Evolutionary conservation across 805 yeast genomes (phyloP).

Genomic region (Candida suzukii): DNA sequence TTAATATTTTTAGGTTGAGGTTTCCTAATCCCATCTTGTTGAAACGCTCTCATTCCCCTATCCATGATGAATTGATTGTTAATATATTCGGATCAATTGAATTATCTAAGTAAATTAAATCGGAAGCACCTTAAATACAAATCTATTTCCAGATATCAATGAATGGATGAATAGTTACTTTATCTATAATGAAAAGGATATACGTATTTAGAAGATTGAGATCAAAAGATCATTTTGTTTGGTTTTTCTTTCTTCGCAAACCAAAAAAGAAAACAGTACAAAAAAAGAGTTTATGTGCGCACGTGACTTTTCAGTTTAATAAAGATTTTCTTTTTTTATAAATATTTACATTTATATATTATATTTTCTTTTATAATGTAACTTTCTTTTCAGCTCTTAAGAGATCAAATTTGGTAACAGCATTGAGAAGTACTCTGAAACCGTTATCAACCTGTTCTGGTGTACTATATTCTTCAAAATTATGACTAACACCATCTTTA

Average conservation of each 20-base stretch:
- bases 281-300: not conserved
- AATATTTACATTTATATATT: too few species aligned
- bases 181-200: too few species aligned
- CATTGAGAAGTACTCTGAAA: slow-evolving; percentile 45
- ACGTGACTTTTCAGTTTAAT: not conserved
- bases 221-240: not conserved
- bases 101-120: too few species aligned
- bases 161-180: too few species aligned
- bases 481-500: slow-evolving; percentile 59
- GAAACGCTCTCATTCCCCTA: slow-evolving; percentile 1
- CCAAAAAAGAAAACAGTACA: not conserved
- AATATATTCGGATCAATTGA: too few species aligned
- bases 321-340: too few species aligned
- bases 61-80: not conserved
- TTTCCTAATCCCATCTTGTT: not conserved
- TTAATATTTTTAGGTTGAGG: not conserved
- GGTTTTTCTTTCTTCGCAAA: too few species aligned
- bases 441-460: slow-evolving; percentile 63
- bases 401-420: slow-evolving; percentile 27
- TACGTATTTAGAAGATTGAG: not conserved
- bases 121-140: too few species aligned
- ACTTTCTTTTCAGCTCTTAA: slow-evolving; percentile 1
- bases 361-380: not conserved
- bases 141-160: too few species aligned
- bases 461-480: slow-evolving; percentile 56